These are phyloP conservation scores for Penicillium sp. DNA, from an alignment of 2,329 filamentous ascomycete genomes.

Conservation along the genomic window DNA sequence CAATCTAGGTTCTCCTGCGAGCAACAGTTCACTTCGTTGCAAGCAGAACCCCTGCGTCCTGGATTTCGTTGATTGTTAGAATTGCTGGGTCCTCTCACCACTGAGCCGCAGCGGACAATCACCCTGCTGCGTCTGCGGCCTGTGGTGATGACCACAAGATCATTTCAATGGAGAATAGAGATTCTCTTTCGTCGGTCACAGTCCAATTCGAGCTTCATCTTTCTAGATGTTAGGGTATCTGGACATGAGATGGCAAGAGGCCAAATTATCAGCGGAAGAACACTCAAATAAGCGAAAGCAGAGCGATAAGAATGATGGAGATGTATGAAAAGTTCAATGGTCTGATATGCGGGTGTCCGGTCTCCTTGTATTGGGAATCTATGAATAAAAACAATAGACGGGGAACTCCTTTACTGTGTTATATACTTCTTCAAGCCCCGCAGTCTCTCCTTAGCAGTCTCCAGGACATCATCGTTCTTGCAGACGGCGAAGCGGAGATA, in stretches of 20 bases:
- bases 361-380: slow-evolving; percentile 2
- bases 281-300: too few relatives aligned
- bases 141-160: background rate
- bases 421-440: slow-evolving; percentile 74
- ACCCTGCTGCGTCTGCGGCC: background rate
- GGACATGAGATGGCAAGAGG: background rate
- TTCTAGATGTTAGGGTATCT: background rate
- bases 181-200: background rate
- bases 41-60: background rate
- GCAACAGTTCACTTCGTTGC: background rate
- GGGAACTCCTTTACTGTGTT: slow-evolving; percentile 22
- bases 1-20: background rate
- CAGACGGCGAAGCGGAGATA: slow-evolving; percentile 96
- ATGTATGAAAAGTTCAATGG: background rate
- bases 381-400: background rate
- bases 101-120: background rate
- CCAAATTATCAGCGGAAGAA: background rate
- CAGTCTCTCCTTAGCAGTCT: slow-evolving; percentile 74
- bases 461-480: slow-evolving; percentile 85
- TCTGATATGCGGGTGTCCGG: background rate
- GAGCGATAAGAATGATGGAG: background rate
- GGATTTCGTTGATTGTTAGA: background rate
- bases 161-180: background rate
- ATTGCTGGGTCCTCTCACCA: background rate
- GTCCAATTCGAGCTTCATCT: background rate